phyloP scores from a whole-genome alignment of 169 alveolate genomes.

The Cryptosporidium bovis region DNA sequence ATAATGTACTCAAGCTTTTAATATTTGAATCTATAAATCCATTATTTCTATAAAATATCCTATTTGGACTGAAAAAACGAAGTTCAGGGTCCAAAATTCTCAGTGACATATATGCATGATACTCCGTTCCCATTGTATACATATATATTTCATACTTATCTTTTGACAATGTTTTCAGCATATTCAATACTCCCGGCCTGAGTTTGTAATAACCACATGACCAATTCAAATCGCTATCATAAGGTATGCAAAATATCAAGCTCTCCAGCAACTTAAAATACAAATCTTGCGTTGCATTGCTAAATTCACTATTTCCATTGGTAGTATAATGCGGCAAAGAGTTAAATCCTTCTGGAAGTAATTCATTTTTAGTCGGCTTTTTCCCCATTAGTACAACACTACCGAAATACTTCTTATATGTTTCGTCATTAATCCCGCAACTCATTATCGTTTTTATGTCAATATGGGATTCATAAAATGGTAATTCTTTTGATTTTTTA shows the following conservation, averaged over 20 bases:
- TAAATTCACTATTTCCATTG: not conserved
- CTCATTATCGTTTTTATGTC: not conserved
- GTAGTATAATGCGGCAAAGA: conserved; percentile 25
- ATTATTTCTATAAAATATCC: conserved; percentile 66
- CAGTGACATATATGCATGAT: conserved; percentile 84
- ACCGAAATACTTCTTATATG: conserved; percentile 8
- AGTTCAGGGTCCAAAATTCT: conserved; percentile 82
- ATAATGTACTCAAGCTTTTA: conserved; percentile 43
- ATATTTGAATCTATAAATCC: conserved; percentile 30
- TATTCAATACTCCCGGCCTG: conserved; percentile 87
- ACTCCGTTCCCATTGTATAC: conserved; percentile 87
- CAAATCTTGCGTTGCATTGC: not conserved
- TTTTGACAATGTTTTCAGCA: conserved; percentile 77
- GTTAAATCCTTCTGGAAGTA: conserved; percentile 22
- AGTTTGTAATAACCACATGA: conserved; percentile 78
- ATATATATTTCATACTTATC: conserved; percentile 80
- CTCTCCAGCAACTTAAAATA: conserved; percentile 40
- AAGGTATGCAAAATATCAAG: conserved; percentile 63
- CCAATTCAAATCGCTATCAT: conserved; percentile 7
- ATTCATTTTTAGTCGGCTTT: not conserved
- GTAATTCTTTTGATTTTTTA: not conserved
- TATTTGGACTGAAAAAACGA: conserved; percentile 58
- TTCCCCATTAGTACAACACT: conserved; percentile 34
- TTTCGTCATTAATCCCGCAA: conserved; percentile 58
- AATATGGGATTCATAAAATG: not conserved